Base-by-base conservation (phyloP, 2,329 filamentous ascomycete genomes). In the Fusarium temperatum region DNA sequence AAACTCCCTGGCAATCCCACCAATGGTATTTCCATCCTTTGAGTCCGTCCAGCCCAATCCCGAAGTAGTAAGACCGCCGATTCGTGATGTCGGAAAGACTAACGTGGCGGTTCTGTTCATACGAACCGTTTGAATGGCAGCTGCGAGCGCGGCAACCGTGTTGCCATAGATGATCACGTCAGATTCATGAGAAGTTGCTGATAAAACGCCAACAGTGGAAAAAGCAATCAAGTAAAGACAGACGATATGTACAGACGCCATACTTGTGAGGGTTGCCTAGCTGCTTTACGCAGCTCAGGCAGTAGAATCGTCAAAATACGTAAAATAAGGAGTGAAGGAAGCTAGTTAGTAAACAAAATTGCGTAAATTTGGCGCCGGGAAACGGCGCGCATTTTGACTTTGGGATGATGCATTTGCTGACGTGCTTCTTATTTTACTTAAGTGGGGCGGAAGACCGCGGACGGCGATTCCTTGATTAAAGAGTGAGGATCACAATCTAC, bases 81-180 rank as follows among this genome's bases (percentile, higher is more conserved):
- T 59, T 32, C 42, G 62, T 6, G 45, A 36, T 26, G 69, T 70
- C 5, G 66, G 72, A 20, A 70, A 70, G 14, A 75, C 38, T 8
- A 75, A 32, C 2, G 73, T 57, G 3, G 68, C 73, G 3, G 69
- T 70, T 32, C 55, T 75, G 20, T 75, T 68, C 73, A 75, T 75
- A 6, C 73, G 73, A 15, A 50, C 44, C 3, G 73, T 74, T 24
- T 75, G 73, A 5, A 75, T 62, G 10, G 73, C 73, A 14, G 73
- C 73, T 20, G 73, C 60, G 11, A 75, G 22, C 2, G 70, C 73
- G 20, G 73, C 73, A 10, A 75, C 73, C 6, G 73, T 75, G 30
- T 75, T 75, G 12, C 73, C 73, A 15, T 75, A 75, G 28, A 75
- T 65, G 30, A 75, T 47, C 8, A 75, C 60, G 30, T 75, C 73